A percentile compares a stretch with the other conserved stretches of the same genome.
These are phyloP conservation scores for Cadophora luteo-olivacea DNA, from an alignment of 2,329 filamentous ascomycete genomes.

Conservation along the genomic window DNA sequence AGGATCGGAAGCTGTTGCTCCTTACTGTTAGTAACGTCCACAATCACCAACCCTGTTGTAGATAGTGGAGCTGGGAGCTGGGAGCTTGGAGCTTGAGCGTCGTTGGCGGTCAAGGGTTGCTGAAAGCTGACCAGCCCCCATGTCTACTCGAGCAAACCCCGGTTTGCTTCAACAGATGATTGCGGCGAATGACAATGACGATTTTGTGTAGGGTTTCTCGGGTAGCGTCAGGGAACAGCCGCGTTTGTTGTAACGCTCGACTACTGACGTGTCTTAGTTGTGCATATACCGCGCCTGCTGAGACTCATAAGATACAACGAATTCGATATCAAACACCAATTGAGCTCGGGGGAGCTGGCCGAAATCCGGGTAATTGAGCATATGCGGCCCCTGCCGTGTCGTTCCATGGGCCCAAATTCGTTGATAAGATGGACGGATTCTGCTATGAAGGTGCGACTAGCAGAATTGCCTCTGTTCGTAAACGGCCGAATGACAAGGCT, in stretches of 20 bases:
- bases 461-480: slow-evolving; percentile 7
- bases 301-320: slow-evolving; percentile 14
- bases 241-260: slow-evolving; percentile 16
- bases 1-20: slow-evolving; percentile 18
- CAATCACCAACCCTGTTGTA: slow-evolving; percentile 1
- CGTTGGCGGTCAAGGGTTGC: not conserved
- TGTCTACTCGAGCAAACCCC: not conserved
- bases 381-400: slow-evolving; percentile 26
- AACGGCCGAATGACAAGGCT: not conserved
- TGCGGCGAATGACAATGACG: slow-evolving; percentile 13
- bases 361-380: not conserved
- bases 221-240: slow-evolving; percentile 13
- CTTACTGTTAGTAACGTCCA: slow-evolving; percentile 15
- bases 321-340: slow-evolving; percentile 1
- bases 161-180: slow-evolving; percentile 12
- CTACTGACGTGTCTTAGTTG: not conserved
- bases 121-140: slow-evolving; percentile 11
- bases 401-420: slow-evolving; percentile 9
- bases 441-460: not conserved
- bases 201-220: slow-evolving; percentile 6
- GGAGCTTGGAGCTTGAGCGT: slow-evolving; percentile 14
- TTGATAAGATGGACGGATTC: slow-evolving; percentile 17
- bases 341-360: not conserved
- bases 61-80: slow-evolving; percentile 9
- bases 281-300: slow-evolving; percentile 17